Percentiles rank a stretch among this genome's conserved stretches.
Evolutionary conservation across 1,284 basidiomycete genomes (phyloP).

Genomic region (Ustilago sp.): DNA sequence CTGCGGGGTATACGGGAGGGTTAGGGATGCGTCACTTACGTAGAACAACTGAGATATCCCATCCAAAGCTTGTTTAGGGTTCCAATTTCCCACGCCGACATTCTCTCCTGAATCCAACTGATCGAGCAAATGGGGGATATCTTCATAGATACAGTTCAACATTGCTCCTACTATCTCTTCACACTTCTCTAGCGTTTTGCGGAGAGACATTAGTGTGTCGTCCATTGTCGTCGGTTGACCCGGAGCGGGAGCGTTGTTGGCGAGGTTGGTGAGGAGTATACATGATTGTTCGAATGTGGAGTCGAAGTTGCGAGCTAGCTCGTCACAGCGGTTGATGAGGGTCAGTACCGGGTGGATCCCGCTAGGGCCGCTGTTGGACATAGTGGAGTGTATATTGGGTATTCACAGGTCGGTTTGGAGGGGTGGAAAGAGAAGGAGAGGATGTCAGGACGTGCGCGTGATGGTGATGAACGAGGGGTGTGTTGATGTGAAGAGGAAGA

Average conservation of each 20-base stretch:
- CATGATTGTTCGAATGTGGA: slow-evolving; percentile 16
- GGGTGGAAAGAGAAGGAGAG: neutral
- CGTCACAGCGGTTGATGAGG: slow-evolving; percentile 44
- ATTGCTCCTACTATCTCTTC: slow-evolving; percentile 25
- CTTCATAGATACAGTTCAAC: slow-evolving; percentile 27
- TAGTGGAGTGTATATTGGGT: neutral
- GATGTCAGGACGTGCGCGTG: neutral
- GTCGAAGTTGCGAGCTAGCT: slow-evolving; percentile 32
- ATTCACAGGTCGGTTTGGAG: neutral
- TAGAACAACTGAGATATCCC: slow-evolving; percentile 61
- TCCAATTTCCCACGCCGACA: slow-evolving; percentile 35
- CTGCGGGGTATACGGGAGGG: neutral
- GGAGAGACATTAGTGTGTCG: slow-evolving; percentile 19
- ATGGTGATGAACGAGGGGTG: neutral
- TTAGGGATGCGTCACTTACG: slow-evolving; percentile 38
- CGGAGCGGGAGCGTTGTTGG: neutral
- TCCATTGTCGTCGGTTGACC: slow-evolving; percentile 11
- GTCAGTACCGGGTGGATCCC: slow-evolving; percentile 36
- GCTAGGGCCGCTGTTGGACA: neutral
- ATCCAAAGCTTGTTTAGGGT: slow-evolving; percentile 57
- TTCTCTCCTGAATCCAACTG: slow-evolving; percentile 39
- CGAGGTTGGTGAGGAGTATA: slow-evolving; percentile 7
- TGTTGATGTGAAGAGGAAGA: neutral
- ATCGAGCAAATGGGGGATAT: slow-evolving; percentile 53
- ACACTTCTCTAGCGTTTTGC: slow-evolving; percentile 22